Evolutionary conservation across 2,329 filamentous ascomycete genomes (phyloP), one percentile per base, ranked within the genome.

Genomic region (Epichloe sylvatica): DNA sequence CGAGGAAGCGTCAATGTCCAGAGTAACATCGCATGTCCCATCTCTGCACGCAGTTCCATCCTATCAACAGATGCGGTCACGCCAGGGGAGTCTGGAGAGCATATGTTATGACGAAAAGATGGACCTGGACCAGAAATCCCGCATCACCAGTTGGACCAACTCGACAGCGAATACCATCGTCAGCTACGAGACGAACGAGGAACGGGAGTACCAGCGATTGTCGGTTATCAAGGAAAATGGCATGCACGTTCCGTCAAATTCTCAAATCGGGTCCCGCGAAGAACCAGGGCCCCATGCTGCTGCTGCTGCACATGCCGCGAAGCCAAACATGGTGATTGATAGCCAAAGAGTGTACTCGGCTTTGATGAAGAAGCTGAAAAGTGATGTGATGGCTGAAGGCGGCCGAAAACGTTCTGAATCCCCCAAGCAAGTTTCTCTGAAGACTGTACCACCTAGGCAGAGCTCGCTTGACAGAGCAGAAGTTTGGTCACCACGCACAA

Each of bases 121-220:
- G 46, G 58, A 57, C 1, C 68, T 64, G 13, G 74, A 77, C 38
- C 74, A 78, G 19, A 76, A 69, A 54, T 84, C 80, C n/a, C 69
- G 83, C 21, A 77, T 86, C 46, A 86, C 83, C 2, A 88, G 83
- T 61, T 87, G 84, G 84, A 76, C 76, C 4, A 78, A 80, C 53
- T 84, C 83, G 0, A 77, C 76, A 1, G 70, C 72, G 2, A 74
- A 74, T 50, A 79, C 76, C 3, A 73, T 76, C 3, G 64, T 72
- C 5, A 77, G 65, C 61, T 51, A 72, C 42, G 64, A 51, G 17
- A 51, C 46, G 4, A 59, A 59, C 49, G 64, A 60, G 1, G 72
- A 76, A 52, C 65, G 74, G 69, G 69, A 77, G 52, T 62, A 68
- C 17, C 75, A 83, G 57, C 73, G 78, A 1, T 65, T 84, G n/a